Evolutionary conservation across 1,139 yeast species (phyloP), one percentile per base, ranked within the genome.

Genomic region (Ogataea hybrid): DNA sequence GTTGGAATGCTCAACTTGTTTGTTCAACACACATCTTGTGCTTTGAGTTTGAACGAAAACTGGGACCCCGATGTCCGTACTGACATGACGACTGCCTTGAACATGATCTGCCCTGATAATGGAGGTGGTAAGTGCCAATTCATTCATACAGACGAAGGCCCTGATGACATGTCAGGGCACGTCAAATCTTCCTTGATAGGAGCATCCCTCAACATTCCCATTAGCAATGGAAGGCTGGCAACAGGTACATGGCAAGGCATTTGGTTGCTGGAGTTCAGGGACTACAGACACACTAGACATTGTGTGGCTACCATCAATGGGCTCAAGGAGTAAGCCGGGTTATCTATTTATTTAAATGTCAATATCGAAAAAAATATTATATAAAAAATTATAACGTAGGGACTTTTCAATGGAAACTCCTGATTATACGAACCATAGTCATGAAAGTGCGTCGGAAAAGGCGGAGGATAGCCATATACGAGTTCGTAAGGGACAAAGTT

Each of bases 191-290:
- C 81, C 1, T 47, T 83, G 36, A 73, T 84, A 9, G 94, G 95
- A 20, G 82, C 78, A 2, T 72, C 79, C 11, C 65, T 85, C 32
- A 69, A 75, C 11, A 77, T 85, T 36, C 95, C 95, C 2, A 84
- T 85, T 41, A 59, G 72, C 14, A 75, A 84, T 52, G 95, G 95
- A 0, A 62, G 69, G 35, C 64, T 85, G 46, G 84, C 82, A 1
- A 70, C 81, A 0, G 95, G 95, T 3, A 84, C 92, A 1, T 85
- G 95, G 95, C 95, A 85, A 58, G 95, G 94, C 0, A 73, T 85
- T 35, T 84, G 84, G 69, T 67, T 83, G 37, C 71, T 85, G 54
- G 95, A 85, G 61, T 85, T 85, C 62, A 70, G 95, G 54, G 70
- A 70, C 35, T 73, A 76, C 59, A 66, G 68, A 52, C 92, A 84